phyloP scores from a whole-genome alignment of 1,284 basidiomycete genomes.

The Cryptococcus sp. region DNA sequence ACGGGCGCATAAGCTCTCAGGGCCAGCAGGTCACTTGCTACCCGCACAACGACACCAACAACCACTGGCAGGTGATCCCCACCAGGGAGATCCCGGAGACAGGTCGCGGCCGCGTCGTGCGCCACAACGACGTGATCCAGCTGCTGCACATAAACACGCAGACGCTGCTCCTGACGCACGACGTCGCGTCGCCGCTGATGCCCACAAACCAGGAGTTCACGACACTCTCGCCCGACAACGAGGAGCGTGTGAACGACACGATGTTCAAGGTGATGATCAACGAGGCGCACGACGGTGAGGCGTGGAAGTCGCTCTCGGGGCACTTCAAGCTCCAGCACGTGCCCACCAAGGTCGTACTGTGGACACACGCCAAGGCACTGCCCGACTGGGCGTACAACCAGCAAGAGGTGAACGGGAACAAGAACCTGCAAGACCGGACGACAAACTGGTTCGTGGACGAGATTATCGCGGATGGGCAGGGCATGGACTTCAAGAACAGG shows the following conservation, averaged over 20 bases:
- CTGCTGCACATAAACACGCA: constrained; percentile 84
- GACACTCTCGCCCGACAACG: constrained; percentile 68
- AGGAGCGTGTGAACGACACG: constrained; percentile 74
- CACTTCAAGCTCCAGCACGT: constrained; percentile 87
- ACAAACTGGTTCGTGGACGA: constrained; percentile 86
- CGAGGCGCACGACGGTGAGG: constrained; percentile 69
- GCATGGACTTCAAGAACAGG: constrained; percentile 59
- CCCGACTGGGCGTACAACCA: constrained; percentile 97
- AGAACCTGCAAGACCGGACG: constrained; percentile 77
- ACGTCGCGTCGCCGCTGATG: constrained; percentile 95
- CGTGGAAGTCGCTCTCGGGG: constrained; percentile 86
- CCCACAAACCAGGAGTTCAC: constrained; percentile 99
- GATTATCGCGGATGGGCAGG: constrained; percentile 67
- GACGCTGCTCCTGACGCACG: constrained; percentile 83
- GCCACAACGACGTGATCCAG: constrained; percentile 83
- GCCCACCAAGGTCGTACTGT: constrained; percentile 85
- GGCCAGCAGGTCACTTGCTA: constrained; percentile 99
- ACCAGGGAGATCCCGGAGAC: constrained; percentile 86
- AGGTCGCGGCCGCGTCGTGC: constrained; percentile 81
- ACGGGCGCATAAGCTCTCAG: constrained; percentile 92
- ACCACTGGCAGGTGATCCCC: constrained; percentile 92
- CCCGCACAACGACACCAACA: constrained; percentile 68
- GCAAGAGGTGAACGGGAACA: constrained; percentile 98
- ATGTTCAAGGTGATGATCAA: constrained; percentile 72
- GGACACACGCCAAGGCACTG: constrained; percentile 79